Conservation (phyloP, 78 protist genomes). For the Dictyostelium purpureum region DNA sequence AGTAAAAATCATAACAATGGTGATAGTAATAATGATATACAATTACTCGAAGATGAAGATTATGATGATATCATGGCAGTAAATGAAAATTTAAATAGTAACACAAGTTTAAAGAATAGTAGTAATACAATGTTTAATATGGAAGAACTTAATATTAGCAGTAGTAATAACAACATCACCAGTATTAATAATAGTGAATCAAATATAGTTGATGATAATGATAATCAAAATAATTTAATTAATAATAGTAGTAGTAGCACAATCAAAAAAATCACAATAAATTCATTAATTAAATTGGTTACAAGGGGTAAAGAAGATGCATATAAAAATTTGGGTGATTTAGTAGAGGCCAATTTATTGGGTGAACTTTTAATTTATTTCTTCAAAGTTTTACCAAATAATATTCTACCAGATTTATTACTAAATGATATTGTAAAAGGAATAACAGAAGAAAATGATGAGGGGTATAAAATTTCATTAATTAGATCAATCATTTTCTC, state of each 20-base stretch:
- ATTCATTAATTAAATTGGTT: neutral
- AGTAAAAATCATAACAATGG: neutral
- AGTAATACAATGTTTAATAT: no score
- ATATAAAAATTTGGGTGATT: constrained; percentile 1
- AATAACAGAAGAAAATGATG: neutral
- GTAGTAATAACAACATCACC: neutral
- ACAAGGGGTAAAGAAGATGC: constrained; percentile 62
- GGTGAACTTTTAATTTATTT: constrained; percentile 37
- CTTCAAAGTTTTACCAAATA: constrained; percentile 15
- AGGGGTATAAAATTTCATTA: constrained; percentile 8
- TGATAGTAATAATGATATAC: neutral
- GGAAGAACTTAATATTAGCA: neutral
- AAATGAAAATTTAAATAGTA: no score
- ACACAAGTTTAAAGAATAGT: no score
- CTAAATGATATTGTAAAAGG: neutral
- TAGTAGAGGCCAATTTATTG: neutral
- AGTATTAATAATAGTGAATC: neutral
- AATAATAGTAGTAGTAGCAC: neutral
- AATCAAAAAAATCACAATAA: constrained; percentile 4
- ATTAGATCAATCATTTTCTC: constrained; percentile 41
- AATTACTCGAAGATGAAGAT: no score
- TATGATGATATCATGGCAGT: no score
- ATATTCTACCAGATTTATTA: constrained; percentile 11
- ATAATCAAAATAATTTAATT: neutral
- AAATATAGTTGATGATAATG: neutral